phyloP scores from a whole-genome alignment of 2,329 filamentous ascomycete species.

The Passalora sequoiae region DNA sequence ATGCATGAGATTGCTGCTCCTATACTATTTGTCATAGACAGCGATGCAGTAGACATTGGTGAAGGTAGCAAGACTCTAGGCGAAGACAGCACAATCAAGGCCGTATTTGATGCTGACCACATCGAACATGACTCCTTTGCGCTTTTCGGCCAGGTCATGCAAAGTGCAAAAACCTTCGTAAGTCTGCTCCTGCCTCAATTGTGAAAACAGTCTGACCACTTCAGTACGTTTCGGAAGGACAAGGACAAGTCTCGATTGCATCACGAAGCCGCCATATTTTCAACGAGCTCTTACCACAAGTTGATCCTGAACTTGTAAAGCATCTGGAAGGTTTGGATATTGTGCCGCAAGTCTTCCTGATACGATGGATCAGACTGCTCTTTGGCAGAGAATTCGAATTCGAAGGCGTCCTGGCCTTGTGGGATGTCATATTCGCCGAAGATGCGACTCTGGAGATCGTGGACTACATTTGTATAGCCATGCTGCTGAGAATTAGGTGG shows the following conservation, averaged over 20 bases:
- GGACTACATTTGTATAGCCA: conserved; percentile 86
- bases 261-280: conserved; percentile 82
- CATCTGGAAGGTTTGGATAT: conserved; percentile 82
- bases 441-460: conserved; percentile 75
- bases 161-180: conserved; percentile 63
- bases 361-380: conserved; percentile 92
- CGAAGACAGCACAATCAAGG: conserved; percentile 28
- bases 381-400: conserved; percentile 94
- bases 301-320: conserved; percentile 75
- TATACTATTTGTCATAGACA: conserved; percentile 75
- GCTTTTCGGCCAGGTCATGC: conserved; percentile 82
- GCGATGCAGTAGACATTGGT: conserved; percentile 65
- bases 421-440: conserved; percentile 87
- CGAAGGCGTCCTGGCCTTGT: conserved; percentile 73
- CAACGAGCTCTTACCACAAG: conserved; percentile 67
- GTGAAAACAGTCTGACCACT: conserved; percentile 29
- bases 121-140: conserved; percentile 89
- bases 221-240: conserved; percentile 47
- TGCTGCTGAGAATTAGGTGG: conserved; percentile 90
- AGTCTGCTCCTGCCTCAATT: conserved; percentile 35
- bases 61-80: conserved; percentile 27
- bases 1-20: conserved; percentile 97
- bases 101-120: conserved; percentile 62
- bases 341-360: conserved; percentile 92
- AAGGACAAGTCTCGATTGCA: conserved; percentile 59